A percentile compares a stretch with the other conserved stretches of the same genome.
Evolutionary conservation across 306 rosid species (phyloP).

Genomic region (Ammopiptanthus mongolicus): DNA sequence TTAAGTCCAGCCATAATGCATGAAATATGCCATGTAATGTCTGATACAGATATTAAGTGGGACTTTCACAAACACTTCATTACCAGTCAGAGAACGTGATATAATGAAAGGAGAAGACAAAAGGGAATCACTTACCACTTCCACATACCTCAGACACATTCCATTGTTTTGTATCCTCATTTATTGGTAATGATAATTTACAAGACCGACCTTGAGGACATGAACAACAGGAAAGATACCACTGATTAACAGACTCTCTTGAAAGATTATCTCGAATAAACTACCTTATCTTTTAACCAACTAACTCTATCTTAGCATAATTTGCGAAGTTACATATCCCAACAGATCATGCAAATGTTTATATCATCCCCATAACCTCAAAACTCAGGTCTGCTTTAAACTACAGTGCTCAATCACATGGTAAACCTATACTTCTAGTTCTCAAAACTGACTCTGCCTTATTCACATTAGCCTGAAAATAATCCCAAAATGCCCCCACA

Average conservation of each 20-base stretch:
- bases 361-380: background rate
- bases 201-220: conserved; percentile 32
- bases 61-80: background rate
- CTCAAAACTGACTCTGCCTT: background rate
- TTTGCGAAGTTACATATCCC: background rate
- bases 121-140: conserved; percentile 26
- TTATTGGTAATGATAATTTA: conserved; percentile 34
- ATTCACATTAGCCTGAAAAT: background rate
- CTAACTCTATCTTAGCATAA: background rate
- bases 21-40: background rate
- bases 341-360: background rate
- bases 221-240: conserved; percentile 22
- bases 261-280: conserved; percentile 11
- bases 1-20: background rate
- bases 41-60: background rate
- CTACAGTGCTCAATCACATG: background rate
- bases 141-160: conserved; percentile 18
- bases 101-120: background rate
- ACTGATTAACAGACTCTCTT: conserved; percentile 18
- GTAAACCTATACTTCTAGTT: background rate
- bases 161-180: conserved; percentile 32
- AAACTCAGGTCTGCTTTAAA: background rate
- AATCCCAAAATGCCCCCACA: background rate
- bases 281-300: background rate
- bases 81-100: background rate